Evolutionary conservation across 768 basidiomycete genomes (phyloP).

Genomic region (Russula emetica): DNA sequence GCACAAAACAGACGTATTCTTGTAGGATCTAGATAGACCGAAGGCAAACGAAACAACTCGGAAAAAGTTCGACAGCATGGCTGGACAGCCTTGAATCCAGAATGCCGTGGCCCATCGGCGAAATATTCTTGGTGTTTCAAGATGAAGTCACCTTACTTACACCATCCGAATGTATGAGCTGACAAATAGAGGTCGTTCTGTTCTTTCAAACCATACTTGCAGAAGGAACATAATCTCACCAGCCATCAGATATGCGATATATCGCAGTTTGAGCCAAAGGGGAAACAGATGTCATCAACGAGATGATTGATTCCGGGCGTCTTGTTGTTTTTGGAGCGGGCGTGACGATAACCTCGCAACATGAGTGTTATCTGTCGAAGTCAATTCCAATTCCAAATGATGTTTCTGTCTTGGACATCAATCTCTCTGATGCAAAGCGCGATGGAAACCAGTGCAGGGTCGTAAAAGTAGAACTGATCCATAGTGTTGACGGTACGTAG

Average conservation of each 20-base stretch:
- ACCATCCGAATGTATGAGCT: not conserved
- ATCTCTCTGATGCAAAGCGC: not conserved
- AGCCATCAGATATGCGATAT: not conserved
- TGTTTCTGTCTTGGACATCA: not conserved
- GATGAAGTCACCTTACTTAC: not conserved
- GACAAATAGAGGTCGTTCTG: not conserved
- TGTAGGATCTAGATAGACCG: not conserved
- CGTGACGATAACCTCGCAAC: not conserved
- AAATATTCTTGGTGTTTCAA: not conserved
- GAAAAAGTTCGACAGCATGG: not conserved
- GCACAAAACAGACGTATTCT: not conserved
- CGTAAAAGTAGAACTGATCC: not conserved
- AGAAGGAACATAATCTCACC: not conserved
- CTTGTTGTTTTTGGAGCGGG: not conserved
- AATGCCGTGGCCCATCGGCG: not conserved
- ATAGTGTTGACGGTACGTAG: not conserved
- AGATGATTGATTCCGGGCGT: not conserved
- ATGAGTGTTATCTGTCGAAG: not conserved
- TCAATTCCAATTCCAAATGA: not conserved
- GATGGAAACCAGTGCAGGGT: not conserved
- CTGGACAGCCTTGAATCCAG: not conserved
- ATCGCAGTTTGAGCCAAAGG: not conserved
- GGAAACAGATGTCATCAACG: not conserved
- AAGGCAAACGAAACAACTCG: not conserved
- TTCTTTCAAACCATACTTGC: not conserved